Percentiles rank a stretch among this genome's conserved stretches.
Evolutionary conservation across 495 filamentous ascomycete genomes (phyloP).

Genomic region (Penicillium pancosmium): DNA sequence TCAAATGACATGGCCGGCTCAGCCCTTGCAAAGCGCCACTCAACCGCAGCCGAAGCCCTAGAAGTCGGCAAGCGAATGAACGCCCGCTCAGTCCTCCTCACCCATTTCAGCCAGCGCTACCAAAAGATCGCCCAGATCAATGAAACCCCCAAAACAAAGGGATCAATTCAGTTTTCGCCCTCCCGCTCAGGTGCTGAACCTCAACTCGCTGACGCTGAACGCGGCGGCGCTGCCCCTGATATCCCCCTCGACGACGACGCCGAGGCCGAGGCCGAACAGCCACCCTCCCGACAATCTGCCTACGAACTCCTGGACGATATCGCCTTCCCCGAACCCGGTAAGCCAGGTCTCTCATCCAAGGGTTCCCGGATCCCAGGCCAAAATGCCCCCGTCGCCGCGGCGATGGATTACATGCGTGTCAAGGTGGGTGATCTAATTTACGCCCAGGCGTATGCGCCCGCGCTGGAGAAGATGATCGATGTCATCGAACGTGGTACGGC

Average conservation of each 20-base stretch:
- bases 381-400: conserved; percentile 63
- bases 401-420: conserved; percentile 88
- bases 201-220: neutral
- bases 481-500: conserved; percentile 32
- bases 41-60: conserved; percentile 81
- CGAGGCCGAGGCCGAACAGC: conserved; percentile 24
- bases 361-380: conserved; percentile 8
- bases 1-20: conserved; percentile 78
- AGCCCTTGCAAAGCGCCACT: conserved; percentile 87
- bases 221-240: conserved; percentile 26
- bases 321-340: conserved; percentile 10
- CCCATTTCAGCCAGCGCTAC: conserved; percentile 96
- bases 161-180: conserved; percentile 2
- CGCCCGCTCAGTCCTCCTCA: conserved; percentile 75
- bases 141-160: conserved; percentile 19
- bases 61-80: conserved; percentile 75
- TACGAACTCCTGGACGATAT: conserved; percentile 27
- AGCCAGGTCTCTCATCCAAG: conserved; percentile 12
- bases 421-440: conserved; percentile 78
- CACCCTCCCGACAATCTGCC: conserved; percentile 1
- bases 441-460: conserved; percentile 73
- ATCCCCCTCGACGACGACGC: conserved; percentile 37
- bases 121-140: conserved; percentile 63
- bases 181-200: neutral
- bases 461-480: conserved; percentile 68